Base-by-base conservation (phyloP, 2,329 filamentous ascomycete species). In the Ophiocordyceps camponoti-leonardi region DNA sequence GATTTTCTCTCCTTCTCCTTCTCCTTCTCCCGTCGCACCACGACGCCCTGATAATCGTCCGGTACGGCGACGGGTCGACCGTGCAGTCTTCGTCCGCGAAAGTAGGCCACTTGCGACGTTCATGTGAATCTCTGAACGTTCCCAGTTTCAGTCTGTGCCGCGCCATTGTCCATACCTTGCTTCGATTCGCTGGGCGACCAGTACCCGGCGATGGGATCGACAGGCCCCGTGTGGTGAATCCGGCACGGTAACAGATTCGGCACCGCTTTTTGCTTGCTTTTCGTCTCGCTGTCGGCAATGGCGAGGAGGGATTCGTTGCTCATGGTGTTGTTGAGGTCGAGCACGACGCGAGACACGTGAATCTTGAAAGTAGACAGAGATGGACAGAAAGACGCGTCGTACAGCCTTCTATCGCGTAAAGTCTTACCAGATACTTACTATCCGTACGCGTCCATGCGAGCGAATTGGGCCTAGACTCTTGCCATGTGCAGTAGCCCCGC, bases 191-290 rank as follows among this genome's bases (percentile, higher is more conserved):
- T 61, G 58, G 28, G 57, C 61, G 66, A 69, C 86, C 87, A 95
- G 58, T 85, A 86, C 41, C 77, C 67, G 20, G 73, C 61, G 6
- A 73, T 66, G 1, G 77, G 67, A 44, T 79, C 73, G 45, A 90
- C 68, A 1, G 78, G 69, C 1, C 88, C 88, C 53, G 83, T 77
- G 61, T 93, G 81, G 54, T 88, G 73, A 56, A 95, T 77, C 46
- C 77, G 75, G 55, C 85, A 92, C 4, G 88, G 87, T 14, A 95
- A 70, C 19, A 94, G 66, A 56, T 94, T 81, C 4, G 81, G 75
- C 0, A 69, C 75, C 46, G 68, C 67, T 48, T 69, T 68, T 19
- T 47, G 41, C 2, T 47, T 47, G 18, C 18, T 23, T 6, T 6
- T 12, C n/a, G 48, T 45, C 2, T 53, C 45, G 22, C 51, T 46